These are phyloP conservation scores for Salix koriyanagi DNA, from an alignment of 345 rosid species.

Conservation along the genomic window DNA sequence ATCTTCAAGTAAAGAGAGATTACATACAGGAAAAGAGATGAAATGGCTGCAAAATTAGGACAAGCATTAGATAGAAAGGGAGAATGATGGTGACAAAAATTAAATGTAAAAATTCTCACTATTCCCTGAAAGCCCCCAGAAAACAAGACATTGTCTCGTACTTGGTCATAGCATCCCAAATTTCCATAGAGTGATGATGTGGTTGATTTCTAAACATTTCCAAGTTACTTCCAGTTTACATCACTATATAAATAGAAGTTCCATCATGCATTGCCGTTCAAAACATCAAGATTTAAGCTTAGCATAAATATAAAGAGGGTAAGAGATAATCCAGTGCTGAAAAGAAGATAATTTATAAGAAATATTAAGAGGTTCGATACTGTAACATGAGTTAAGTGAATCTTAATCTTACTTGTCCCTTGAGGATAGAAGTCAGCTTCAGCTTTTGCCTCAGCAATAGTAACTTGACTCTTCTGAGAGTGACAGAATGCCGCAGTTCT, in stretches of 20 bases:
- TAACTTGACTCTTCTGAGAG: conserved; percentile 70
- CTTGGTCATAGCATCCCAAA: neutral
- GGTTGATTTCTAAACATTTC: neutral
- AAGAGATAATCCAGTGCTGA: neutral
- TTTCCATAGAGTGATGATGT: neutral
- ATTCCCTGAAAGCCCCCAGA: neutral
- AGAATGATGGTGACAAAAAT: neutral
- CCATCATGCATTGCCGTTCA: neutral
- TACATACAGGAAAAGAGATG: neutral
- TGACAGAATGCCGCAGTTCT: conserved; percentile 71
- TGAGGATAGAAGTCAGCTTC: conserved; percentile 78
- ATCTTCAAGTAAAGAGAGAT: neutral
- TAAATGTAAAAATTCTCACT: neutral
- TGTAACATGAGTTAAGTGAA: conserved; percentile 8
- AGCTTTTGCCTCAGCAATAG: conserved; percentile 65
- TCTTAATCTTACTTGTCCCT: conserved; percentile 66
- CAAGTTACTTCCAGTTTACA: neutral
- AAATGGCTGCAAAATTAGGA: neutral
- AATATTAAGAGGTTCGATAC: neutral
- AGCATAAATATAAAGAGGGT: neutral
- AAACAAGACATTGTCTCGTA: neutral
- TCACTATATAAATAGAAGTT: neutral
- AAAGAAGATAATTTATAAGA: neutral
- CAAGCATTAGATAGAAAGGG: neutral
- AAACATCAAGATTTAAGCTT: neutral